Evolutionary conservation across 306 rosid genomes (phyloP), one percentile per base, ranked within the genome.

Genomic region (Neltuma alba): DNA sequence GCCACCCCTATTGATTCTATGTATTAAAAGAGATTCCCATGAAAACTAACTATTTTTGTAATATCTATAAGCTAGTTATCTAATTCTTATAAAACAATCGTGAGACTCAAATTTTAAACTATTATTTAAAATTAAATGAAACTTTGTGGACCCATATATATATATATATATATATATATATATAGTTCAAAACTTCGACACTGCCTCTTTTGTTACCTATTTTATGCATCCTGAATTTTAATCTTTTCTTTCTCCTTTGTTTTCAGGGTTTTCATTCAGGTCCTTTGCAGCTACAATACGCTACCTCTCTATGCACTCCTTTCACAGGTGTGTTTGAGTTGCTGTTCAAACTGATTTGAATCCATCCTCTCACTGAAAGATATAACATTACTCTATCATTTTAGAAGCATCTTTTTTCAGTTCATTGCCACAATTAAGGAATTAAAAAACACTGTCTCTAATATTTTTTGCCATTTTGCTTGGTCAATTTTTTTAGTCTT

Each of bases 201-300:
- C 10, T 42, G 2, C 1, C 10, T 42, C 13, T 42, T 42, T 9
- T 2, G 9, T 10, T 42, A 9, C 47, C 10, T 42, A 42, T 42
- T 9, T 42, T 42, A 10, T 42, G n/a, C 54, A 47, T 47, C 8
- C 21, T 16, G 8, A 16, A 18, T 18, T 16, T 47, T 16, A 16
- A 15, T 47, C 21, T 47, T 44, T 60, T 20, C 36, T 28, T 33
- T 47, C 31, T 25, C 60, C 67, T 7, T 34, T 13, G 50, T 72
- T 81, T 63, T 52, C 63, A 94, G 98, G 84, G 90, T 86, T 80
- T 78, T 94, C 85, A 86, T 94, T 76, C 98, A 92, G 85, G 94
- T 89, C 30, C 89, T 92, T 67, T 92, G 97, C 60, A 94, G 98
- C 85, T 94, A 88, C 88, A 92, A 97, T 82, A 94, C 97, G n/a